Conservation (phyloP, 495 filamentous ascomycete genomes). For the Aspergillus sclerotioniger region DNA sequence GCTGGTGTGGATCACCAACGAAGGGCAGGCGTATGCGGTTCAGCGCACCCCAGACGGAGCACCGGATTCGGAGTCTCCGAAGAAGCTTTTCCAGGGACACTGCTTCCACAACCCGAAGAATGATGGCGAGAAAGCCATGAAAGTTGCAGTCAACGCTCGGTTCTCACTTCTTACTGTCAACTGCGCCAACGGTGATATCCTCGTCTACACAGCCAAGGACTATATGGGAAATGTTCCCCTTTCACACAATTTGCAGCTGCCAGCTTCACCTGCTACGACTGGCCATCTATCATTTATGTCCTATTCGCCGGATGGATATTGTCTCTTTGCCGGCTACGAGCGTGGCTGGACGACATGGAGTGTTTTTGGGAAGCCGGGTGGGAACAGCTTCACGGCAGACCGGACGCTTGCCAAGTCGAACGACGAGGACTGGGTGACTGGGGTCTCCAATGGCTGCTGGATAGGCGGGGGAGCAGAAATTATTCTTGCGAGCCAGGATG, state of each 20-base stretch:
- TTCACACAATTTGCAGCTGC: conserved; percentile 73
- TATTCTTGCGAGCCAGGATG: conserved; percentile 63
- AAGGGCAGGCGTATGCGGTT: conserved; percentile 88
- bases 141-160: conserved; percentile 83
- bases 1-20: conserved; percentile 87
- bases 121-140: conserved; percentile 59
- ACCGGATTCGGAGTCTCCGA: conserved; percentile 36
- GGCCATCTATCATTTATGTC: conserved; percentile 70
- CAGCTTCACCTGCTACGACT: conserved; percentile 60
- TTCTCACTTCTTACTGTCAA: conserved; percentile 91
- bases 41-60: conserved; percentile 57
- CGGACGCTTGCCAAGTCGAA: conserved; percentile 60
- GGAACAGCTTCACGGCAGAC: conserved; percentile 75
- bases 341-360: conserved; percentile 95
- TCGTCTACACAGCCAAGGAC: conserved; percentile 86
- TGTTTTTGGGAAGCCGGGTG: conserved; percentile 87
- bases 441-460: conserved; percentile 76
- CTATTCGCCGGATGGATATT: conserved; percentile 97
- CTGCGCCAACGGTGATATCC: conserved; percentile 75
- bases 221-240: conserved; percentile 90
- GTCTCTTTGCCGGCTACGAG: conserved; percentile 90
- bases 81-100: conserved; percentile 81
- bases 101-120: conserved; percentile 77
- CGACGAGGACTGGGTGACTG: conserved; percentile 75
- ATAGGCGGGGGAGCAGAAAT: conserved; percentile 84